Evolutionary conservation across 805 yeast genomes (phyloP), one percentile per base, ranked within the genome.

Genomic region (Saturnispora ahearnii): DNA sequence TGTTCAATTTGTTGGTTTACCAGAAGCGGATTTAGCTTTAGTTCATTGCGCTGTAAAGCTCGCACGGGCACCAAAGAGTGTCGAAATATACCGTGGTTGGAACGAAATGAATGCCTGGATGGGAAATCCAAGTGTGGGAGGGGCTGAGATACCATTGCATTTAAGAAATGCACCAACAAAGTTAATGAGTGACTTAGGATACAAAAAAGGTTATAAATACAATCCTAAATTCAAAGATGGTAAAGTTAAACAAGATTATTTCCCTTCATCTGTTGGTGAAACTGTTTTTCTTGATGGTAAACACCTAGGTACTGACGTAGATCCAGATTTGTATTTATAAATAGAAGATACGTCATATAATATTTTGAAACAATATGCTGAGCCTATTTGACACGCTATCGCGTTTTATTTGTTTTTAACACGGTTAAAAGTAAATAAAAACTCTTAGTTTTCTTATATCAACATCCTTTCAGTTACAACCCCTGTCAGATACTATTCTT

Each of bases 21-120:
- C 99, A 0, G 99, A 93, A 60, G 91, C 93, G 2, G 96, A 90
- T 62, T 73, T 87, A 24, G 81, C 88, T 6, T 67, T 93, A 41
- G 98, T 89, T 0, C 98, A 93, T 58, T 89, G 96, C 65, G 90
- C 95, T 1, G 88, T 85, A n/a, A 86, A 90, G 57, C 69, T 93
- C 24, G 95, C 97, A 0, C 68, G 79, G 48, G 95, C 97, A 0
- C 79, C 81, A 0, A 93, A 93, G 64, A 84, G 95, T 9, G 89
- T 93, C 5, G 84, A 83, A 59, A 80, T 93, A 0, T 93, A 93
- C 61, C 71, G 89, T 51, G 95, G 90, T 0, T 82, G 89, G 75
- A 74, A 81, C 10, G 66, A 72, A 30, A 79, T 90, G n/a, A 86
- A 81, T 53, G 61, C 72, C 1, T 69, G 78, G 53, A 61, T 90